Base-by-base conservation (phyloP, 2,329 filamentous ascomycete species). In the Apiospora phragmitis region DNA sequence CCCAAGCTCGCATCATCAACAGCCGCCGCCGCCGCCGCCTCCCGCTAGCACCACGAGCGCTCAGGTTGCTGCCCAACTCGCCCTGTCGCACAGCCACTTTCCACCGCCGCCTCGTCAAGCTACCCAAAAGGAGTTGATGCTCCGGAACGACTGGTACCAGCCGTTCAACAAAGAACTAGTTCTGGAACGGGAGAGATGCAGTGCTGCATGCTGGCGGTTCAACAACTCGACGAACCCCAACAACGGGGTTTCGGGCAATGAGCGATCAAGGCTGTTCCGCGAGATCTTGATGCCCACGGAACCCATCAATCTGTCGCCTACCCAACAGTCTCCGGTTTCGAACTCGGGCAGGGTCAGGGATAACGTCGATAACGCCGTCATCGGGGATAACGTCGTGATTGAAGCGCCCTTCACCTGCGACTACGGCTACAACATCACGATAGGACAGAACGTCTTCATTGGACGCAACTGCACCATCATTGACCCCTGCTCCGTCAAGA, bases 361-460 rank as follows among this genome's bases (percentile, higher is more conserved):
- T 21, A 90, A 92, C 70, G 92, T 93, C 6, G 86, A n/a, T n/a
- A n/a, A n/a, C n/a, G n/a, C n/a, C n/a, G n/a, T n/a, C n/a, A n/a
- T n/a, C n/a, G 94, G 94, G n/a, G 88, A 91, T 21, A 90, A 92
- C 70, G 92, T 93, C 6, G 86, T 91, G 55, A 92, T 99, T 35
- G 94, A 97, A 77, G 90, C 93, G 3, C 95, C 95, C 0, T 98
- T 99, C 80, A 91, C 88, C 65, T 98, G 95, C 79, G 94, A 98
- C 77, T 98, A 98, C 77, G 96, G 96, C 0, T 98, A 97, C 83
- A 98, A 99, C 80, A 92, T 98, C 76, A 88, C 89, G 66, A 93
- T 99, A 74, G 95, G 93, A 16, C 92, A 95, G 75, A 91, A 96
- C 73, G 94, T 97, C 3, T 89, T 91, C 70, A 93, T 99, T 74